Evolutionary conservation across 73 alveolate genomes (phyloP).

Genomic region (Strombidium stylifer): DNA sequence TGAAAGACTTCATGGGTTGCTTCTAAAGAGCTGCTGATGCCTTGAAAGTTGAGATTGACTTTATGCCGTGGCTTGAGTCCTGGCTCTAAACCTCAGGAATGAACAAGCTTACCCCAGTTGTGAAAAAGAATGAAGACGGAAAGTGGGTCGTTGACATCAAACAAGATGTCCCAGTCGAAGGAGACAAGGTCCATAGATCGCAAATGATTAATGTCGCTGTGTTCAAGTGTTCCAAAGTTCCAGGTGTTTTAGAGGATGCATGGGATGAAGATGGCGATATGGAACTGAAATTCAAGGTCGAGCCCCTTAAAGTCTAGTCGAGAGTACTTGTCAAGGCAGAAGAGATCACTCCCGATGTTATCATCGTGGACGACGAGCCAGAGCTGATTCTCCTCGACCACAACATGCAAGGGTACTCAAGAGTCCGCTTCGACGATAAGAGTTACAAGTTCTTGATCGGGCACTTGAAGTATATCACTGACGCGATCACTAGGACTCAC

Average conservation of each 20-base stretch:
- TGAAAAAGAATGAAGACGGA: constrained; percentile 9
- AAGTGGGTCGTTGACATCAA: neutral
- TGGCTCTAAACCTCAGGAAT: constrained; percentile 91
- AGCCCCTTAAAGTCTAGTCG: neutral
- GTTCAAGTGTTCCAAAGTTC: constrained; percentile 4
- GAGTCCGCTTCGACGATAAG: too few species aligned
- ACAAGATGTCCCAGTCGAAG: constrained; percentile 15
- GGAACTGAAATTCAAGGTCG: constrained; percentile 28
- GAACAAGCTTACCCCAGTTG: constrained; percentile 35
- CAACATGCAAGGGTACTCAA: too few species aligned
- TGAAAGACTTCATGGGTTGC: constrained; percentile 89
- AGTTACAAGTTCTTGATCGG: too few species aligned
- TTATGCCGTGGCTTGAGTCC: constrained; percentile 65
- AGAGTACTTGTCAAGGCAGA: constrained; percentile 74
- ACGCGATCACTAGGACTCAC: too few species aligned
- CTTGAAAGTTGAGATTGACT: constrained; percentile 23
- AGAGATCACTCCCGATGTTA: constrained; percentile 78
- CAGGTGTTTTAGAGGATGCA: neutral
- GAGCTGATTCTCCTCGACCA: constrained; percentile 40
- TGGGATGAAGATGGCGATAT: constrained; percentile 11
- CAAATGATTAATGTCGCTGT: constrained; percentile 13
- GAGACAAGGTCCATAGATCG: constrained; percentile 20
- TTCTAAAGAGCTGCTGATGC: constrained; percentile 62
- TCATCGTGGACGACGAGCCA: constrained; percentile 66
- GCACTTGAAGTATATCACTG: too few species aligned